Evolutionary conservation across 352 stramenopile species (phyloP), one percentile per base, ranked within the genome.

Genomic region (Sclerospora graminicola): DNA sequence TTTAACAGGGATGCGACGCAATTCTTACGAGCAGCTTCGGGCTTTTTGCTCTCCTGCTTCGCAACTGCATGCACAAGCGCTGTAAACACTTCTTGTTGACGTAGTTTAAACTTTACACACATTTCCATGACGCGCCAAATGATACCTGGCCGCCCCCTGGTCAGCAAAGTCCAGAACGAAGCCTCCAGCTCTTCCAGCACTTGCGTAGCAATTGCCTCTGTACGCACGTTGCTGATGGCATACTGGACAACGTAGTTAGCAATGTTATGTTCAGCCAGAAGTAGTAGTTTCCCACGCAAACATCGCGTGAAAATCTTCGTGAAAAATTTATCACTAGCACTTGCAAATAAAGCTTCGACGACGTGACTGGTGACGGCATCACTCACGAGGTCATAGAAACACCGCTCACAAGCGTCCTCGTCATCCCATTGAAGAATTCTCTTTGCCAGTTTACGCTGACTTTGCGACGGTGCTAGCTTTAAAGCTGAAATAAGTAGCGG

Each of bases 221-320:
- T 67, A 38, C 54, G 43, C 15, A 84, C 63, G n/a, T 66, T 64
- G 41, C 78, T 59, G 21, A 90, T 70, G 8, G 57, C 70, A 33
- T 87, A 58, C 51, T 90, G 79, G 5, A 90, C 66, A n/a, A 90
- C 79, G 39, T 86, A 90, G 51, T 90, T 90, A 10, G 75, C 66
- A 41, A 90, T 84, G 31, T 59, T 63, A 49, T 90, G 75, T 53
- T 88, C 52, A 5, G 58, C 62, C 24, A 89, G 81, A 44, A 84
- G 69, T 31, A 88, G 49, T 52, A 90, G 58, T 28, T 78, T 75
- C 21, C 60, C 52, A 18, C 69, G 51, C 15, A 90, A 26, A 42
- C 73, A 88, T 14, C 76, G 73, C n/a, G 53, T 51, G 44, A 82
- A 88, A 18, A 90, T 45, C 39, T 69, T 74, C 0, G 56, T 50